phyloP scores from a whole-genome alignment of 208 protist species.

The Trichomonas gallinae region DNA sequence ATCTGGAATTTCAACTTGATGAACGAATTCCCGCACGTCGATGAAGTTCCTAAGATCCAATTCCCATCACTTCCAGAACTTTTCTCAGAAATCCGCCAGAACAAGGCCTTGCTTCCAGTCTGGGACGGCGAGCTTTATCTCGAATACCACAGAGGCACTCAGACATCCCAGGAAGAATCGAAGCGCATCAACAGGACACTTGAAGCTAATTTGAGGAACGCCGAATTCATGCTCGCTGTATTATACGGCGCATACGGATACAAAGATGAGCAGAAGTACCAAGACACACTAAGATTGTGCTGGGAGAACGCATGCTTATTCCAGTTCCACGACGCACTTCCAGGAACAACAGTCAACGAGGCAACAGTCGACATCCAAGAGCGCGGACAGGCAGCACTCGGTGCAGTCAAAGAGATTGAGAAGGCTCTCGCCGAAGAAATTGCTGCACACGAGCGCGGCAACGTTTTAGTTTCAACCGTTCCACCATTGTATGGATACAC shows the following conservation, averaged over 20 bases:
- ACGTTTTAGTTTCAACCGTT: background rate
- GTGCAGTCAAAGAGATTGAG: background rate
- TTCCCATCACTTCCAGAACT: background rate
- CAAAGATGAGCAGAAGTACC: background rate
- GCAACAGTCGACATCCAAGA: background rate
- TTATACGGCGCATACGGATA: background rate
- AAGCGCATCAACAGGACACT: background rate
- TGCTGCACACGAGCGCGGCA: background rate
- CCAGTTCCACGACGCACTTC: conserved; percentile 11
- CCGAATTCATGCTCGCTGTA: background rate
- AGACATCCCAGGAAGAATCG: conserved; percentile 18
- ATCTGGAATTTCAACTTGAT: conserved; percentile 15
- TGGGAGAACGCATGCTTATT: background rate
- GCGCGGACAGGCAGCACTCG: background rate
- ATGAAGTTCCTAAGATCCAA: background rate
- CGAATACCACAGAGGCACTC: conserved; percentile 28
- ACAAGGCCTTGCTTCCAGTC: background rate
- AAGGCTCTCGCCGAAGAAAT: background rate
- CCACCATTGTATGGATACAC: no score
- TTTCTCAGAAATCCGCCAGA: background rate
- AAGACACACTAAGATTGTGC: background rate
- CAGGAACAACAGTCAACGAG: background rate
- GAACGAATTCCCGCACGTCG: background rate
- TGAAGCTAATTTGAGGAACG: background rate
- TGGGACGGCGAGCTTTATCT: conserved; percentile 27